Evolutionary conservation across 2,329 filamentous ascomycete species (phyloP), one percentile per base, ranked within the genome.

Genomic region (Pseudocercospora macadamiae): DNA sequence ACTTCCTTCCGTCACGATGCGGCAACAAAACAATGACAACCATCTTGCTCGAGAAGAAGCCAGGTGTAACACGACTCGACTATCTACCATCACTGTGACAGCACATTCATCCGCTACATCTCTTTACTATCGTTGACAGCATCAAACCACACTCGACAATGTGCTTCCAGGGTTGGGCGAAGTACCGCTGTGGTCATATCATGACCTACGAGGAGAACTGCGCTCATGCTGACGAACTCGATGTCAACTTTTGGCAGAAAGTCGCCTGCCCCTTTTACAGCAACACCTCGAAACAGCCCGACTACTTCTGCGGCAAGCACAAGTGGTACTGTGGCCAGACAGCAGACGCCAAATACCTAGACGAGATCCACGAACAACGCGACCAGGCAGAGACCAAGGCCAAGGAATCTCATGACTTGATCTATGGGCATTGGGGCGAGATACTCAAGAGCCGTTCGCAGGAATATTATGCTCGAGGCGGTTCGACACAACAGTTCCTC

Each of bases 151-250:
- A 21, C 45, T 23, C 8, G 56, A 61, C 26, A 37, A 72, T 72
- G 70, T 72, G 70, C 56, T 68, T 61, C 37, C 64, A 66, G 23
- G 61, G 58, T 14, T 66, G 60, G 54, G 56, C 49, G 25, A 36
- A 63, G 21, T 67, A 61, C 55, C 39, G 28, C n/a, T 72, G 70
- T 57, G 63, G 66, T 23, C 68, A 70, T 56, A 55, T n/a, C 14
- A 42, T 37, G n/a, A n/a, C 60, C 14, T 52, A 53, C 16, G 60
- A 65, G 19, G n/a, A 34, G n/a, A 23, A 42, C 18, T 66, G 64
- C 55, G 45, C 55, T 16, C 9, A 60, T 21, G 64, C 63, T 8
- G 42, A 51, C 8, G 48, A 56, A 21, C 57, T 66, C 25, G 62
- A 65, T 18, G 19, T 62, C 48, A 54, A 49, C 21, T 62, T 66